These are phyloP conservation scores for Podospora didyma DNA, from an alignment of 495 filamentous ascomycete genomes.

Conservation along the genomic window DNA sequence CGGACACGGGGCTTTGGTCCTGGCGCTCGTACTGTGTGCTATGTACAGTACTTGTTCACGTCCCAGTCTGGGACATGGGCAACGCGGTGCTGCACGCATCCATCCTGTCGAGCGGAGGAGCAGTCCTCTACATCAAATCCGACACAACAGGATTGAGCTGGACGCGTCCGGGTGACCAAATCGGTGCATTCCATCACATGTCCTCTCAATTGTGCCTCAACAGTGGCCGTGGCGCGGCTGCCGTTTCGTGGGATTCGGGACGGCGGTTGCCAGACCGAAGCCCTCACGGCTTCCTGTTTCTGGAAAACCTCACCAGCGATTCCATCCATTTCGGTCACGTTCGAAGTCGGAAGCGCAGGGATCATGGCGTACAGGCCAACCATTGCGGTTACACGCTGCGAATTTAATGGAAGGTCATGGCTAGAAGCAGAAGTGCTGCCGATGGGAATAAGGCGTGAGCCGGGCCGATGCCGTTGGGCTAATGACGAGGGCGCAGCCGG, in stretches of 20 bases:
- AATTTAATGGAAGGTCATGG: slow-evolving; percentile 1
- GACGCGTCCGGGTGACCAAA: too few species aligned
- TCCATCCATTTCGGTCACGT: neutral
- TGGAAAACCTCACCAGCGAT: neutral
- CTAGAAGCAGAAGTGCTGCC: neutral
- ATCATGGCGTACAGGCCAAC: neutral
- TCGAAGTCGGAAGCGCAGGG: neutral
- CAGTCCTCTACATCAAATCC: too few species aligned
- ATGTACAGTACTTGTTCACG: too few species aligned
- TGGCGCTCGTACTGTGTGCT: too few species aligned
- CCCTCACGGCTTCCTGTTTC: neutral
- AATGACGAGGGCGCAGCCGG: neutral
- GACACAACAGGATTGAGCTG: too few species aligned
- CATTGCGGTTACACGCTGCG: slow-evolving; percentile 1
- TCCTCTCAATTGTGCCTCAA: too few species aligned
- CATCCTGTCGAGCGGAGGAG: too few species aligned
- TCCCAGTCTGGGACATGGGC: too few species aligned
- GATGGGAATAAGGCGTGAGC: neutral
- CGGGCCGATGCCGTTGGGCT: neutral
- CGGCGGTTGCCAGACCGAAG: too few species aligned
- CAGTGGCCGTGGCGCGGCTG: neutral
- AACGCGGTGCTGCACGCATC: too few species aligned
- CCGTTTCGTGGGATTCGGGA: neutral
- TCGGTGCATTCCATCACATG: too few species aligned
- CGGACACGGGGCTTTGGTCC: too few species aligned